Percentiles rank a stretch among this genome's conserved stretches.
phyloP scores from a whole-genome alignment of 805 yeast genomes.

The Hemisphaericaspora nanyangensis region DNA sequence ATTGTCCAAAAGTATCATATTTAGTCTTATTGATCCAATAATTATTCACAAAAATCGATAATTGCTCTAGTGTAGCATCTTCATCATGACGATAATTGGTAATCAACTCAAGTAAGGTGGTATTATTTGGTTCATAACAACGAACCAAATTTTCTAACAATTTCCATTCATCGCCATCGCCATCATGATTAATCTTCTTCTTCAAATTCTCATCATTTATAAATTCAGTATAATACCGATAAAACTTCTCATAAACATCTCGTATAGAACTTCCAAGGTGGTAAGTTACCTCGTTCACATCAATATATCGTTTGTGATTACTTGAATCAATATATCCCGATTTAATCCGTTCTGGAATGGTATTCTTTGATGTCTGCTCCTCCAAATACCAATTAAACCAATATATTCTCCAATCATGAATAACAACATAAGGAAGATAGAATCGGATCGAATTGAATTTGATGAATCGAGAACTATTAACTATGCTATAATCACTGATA shows the following conservation, averaged over 20 bases:
- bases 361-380: not conserved
- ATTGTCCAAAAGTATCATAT: conserved; percentile 8
- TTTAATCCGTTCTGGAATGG: conserved; percentile 2
- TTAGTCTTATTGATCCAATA: conserved; percentile 16
- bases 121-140: conserved; percentile 1
- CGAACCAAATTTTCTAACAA: conserved; percentile 1
- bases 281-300: not conserved
- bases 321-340: conserved; percentile 1
- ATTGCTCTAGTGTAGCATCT: not conserved
- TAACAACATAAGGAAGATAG: conserved; percentile 6
- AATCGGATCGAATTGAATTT: conserved; percentile 6
- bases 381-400: conserved; percentile 13
- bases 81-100: not conserved
- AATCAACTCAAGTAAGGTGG: not conserved
- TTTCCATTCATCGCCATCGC: conserved; percentile 2
- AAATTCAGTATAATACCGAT: conserved; percentile 6
- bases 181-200: not conserved
- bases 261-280: not conserved
- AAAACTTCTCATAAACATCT: conserved; percentile 3
- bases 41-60: conserved; percentile 2
- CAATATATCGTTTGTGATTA: not conserved
- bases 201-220: no score
- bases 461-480: conserved; percentile 4
- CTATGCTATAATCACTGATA: not conserved
- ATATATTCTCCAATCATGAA: conserved; percentile 18